A percentile compares a stretch with the other conserved stretches of the same genome.
Conservation (phyloP, 495 filamentous ascomycete genomes). For the Penicillium goetzii region DNA sequence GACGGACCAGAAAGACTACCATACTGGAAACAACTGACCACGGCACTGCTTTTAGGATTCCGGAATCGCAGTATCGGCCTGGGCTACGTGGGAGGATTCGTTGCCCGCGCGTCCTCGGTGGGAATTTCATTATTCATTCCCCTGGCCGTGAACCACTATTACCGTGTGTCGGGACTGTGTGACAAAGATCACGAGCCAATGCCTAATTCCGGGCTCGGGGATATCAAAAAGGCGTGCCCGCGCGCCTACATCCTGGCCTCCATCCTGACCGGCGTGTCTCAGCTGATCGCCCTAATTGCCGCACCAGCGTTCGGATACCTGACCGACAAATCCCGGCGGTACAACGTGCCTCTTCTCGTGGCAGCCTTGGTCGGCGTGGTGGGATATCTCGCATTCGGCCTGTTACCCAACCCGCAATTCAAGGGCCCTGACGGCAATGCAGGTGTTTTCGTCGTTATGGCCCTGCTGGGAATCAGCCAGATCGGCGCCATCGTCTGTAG, state of each 20-base stretch:
- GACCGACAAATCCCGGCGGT: constrained; percentile 60
- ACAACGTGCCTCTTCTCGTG: constrained; percentile 74
- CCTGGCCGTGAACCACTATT: constrained; percentile 87
- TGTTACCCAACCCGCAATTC: constrained; percentile 70
- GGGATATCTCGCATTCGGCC: constrained; percentile 75
- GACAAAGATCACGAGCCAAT: constrained; percentile 57
- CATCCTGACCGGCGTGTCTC: constrained; percentile 83
- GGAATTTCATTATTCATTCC: constrained; percentile 94
- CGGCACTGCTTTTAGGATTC: constrained; percentile 74
- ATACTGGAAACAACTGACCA: constrained; percentile 53
- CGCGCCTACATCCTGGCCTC: constrained; percentile 84
- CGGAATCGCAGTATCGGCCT: constrained; percentile 76
- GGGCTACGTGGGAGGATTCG: constrained; percentile 91
- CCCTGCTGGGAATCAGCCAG: constrained; percentile 82
- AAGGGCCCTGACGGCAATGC: constrained; percentile 59
- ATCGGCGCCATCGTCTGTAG: constrained; percentile 96
- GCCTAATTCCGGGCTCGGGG: constrained; percentile 53
- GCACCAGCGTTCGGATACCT: constrained; percentile 86
- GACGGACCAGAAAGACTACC: constrained; percentile 21
- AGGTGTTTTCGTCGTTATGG: constrained; percentile 73
- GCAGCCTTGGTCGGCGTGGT: constrained; percentile 71
- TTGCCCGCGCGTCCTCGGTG: constrained; percentile 93
- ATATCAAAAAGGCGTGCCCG: constrained; percentile 79
- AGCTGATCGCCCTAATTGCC: constrained; percentile 79
- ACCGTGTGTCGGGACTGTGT: constrained; percentile 79